phyloP scores from a whole-genome alignment of 2,329 filamentous ascomycete species.

The Arthrinium phaeospermum region DNA sequence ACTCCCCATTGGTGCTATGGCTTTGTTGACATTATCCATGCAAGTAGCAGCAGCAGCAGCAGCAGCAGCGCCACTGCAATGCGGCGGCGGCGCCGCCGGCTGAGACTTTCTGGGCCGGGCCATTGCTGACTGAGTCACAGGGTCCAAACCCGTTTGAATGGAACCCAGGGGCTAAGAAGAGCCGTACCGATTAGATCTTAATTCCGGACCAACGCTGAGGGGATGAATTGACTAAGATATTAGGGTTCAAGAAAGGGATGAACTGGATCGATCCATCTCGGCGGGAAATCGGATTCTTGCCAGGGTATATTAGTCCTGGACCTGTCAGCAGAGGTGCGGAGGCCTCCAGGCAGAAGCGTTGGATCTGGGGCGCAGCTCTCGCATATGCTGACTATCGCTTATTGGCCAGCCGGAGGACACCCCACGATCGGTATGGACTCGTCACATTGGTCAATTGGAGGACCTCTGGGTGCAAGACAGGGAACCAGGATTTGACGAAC shows the following conservation, averaged over 20 bases:
- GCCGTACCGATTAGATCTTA: not conserved
- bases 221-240: not conserved
- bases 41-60: not conserved
- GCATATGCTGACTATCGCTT: not conserved
- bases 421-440: not conserved
- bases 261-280: not conserved
- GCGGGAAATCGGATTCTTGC: not conserved
- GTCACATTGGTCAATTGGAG: not conserved
- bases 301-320: not conserved
- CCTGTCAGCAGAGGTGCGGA: not conserved
- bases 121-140: not conserved
- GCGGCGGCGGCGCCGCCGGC: not conserved
- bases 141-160: not conserved
- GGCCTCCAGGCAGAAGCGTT: slow-evolving; percentile 8
- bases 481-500: too few species aligned
- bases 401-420: not conserved
- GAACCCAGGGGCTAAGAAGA: not conserved
- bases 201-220: not conserved
- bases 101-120: not conserved
- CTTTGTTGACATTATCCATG: not conserved
- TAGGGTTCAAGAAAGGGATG: not conserved
- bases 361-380: not conserved
- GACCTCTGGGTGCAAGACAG: not conserved
- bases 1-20: not conserved
- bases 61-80: not conserved